Conservation (phyloP, 257 asterid genomes). For the Avicennia marina region DNA sequence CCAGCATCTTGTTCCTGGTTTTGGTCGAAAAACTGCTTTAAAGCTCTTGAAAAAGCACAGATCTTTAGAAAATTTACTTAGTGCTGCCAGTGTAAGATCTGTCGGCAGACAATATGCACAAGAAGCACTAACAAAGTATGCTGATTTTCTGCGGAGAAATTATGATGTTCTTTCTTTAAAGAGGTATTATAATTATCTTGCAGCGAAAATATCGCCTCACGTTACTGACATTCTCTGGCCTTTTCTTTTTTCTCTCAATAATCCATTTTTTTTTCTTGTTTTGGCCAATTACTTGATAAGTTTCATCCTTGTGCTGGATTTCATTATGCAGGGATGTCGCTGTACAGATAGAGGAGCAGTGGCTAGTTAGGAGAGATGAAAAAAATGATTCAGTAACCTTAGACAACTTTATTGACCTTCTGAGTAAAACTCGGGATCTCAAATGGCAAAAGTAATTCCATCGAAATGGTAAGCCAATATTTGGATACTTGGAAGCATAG, state of each 20-base stretch:
- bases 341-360: slow-evolving; percentile 60
- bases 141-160: slow-evolving; percentile 70
- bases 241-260: background rate
- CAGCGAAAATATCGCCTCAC: too few species aligned
- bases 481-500: background rate
- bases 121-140: slow-evolving; percentile 73
- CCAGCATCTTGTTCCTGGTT: slow-evolving; percentile 85
- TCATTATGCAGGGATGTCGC: slow-evolving; percentile 81
- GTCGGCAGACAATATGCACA: slow-evolving; percentile 80
- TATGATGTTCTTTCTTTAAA: slow-evolving; percentile 80
- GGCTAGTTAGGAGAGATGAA: slow-evolving; percentile 68
- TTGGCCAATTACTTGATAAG: background rate
- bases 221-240: background rate
- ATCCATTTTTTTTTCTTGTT: background rate
- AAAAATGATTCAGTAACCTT: slow-evolving; percentile 49
- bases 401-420: slow-evolving; percentile 40
- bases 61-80: slow-evolving; percentile 66
- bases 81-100: slow-evolving; percentile 76
- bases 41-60: slow-evolving; percentile 82
- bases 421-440: slow-evolving; percentile 27
- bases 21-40: slow-evolving; percentile 89
- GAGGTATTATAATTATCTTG: too few species aligned
- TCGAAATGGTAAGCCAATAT: slow-evolving; percentile 27
- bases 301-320: too few species aligned
- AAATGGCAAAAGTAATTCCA: slow-evolving; percentile 19